Evolutionary conservation across 2,329 filamentous ascomycete species (phyloP).

Genomic region (Torrubiella hemipterigena): DNA sequence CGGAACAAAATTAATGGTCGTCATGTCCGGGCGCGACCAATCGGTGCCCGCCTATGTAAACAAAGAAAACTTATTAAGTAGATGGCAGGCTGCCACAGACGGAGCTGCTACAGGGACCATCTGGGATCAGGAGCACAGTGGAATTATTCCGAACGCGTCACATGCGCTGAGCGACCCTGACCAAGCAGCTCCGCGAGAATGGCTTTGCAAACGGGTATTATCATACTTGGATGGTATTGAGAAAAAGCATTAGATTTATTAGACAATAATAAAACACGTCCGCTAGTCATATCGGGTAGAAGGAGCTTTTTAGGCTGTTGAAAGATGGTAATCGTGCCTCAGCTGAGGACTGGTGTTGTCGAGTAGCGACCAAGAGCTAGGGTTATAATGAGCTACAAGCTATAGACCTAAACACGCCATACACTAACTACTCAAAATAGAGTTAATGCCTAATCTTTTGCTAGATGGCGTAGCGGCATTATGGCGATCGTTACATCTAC

Average conservation of each 20-base stretch:
- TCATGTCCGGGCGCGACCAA: slow-evolving; percentile 33
- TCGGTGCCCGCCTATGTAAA: slow-evolving; percentile 28
- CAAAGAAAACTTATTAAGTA: slow-evolving; percentile 26
- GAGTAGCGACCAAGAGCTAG: no score
- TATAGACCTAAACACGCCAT: no score
- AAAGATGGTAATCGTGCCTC: not conserved
- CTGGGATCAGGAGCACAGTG: slow-evolving; percentile 36
- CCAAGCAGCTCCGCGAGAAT: slow-evolving; percentile 24
- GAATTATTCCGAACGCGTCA: slow-evolving; percentile 31
- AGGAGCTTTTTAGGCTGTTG: no score
- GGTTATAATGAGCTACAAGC: no score
- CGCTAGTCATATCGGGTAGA: no score
- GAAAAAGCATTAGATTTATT: not conserved
- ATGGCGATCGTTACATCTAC: no score
- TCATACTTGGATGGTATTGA: slow-evolving; percentile 1
- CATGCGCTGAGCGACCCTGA: slow-evolving; percentile 36
- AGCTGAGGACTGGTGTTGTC: not conserved
- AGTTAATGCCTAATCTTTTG: no score
- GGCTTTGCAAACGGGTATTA: not conserved
- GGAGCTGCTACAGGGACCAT: slow-evolving; percentile 17
- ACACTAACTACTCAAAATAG: no score
- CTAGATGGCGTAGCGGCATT: no score
- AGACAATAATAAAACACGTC: no score
- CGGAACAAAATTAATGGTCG: slow-evolving; percentile 24
- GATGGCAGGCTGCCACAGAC: slow-evolving; percentile 28